Evolutionary conservation across 805 yeast genomes (phyloP), one percentile per base, ranked within the genome.

Genomic region (Lachancea fermentati): DNA sequence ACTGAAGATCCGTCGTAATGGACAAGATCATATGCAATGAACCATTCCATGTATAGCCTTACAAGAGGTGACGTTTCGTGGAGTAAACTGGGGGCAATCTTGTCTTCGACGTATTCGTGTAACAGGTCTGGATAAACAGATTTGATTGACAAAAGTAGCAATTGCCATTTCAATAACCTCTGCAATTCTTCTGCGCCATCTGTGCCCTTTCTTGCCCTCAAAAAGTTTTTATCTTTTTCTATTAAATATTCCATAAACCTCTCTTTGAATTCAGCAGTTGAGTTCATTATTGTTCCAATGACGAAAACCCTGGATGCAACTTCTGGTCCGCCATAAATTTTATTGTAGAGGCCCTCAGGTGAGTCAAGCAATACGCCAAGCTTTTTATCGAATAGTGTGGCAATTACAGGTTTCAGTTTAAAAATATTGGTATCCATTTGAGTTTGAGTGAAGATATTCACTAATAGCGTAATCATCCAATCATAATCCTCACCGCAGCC

Each of bases 11-110:
- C 51, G 11, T 43, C 48, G 22, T 50, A 32, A 37, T 7, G 50
- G 26, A 28, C 32, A 45, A 54, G n/a, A 15, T 69, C 63, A 12
- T 66, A 60, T 0, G 85, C 73, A 30, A 81, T 60, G 11, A 81
- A 66, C 96, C 96, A 89, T 54, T 89, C 97, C 40, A 85, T 62
- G 51, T 82, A 85, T 2, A 73, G 63, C 42, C 97, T 72, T 4
- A 78, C 84, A 34, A 79, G 64, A 0, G 96, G 96, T 46, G 93
- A 82, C 11, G 85, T 76, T 46, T 91, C 97, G 2, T 65, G 60
- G 31, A 71, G 65, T 9, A 85, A 63, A 6, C 65, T 55, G 0
- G 59, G 56, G 4, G 69, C 37, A 9, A 72, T 46, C 3, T 48
- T 15, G 0, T 39, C 36, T 0, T 58, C 46, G 6, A 75, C 54